These are phyloP conservation scores for Cryptococcus sp. DNA, from an alignment of 1,284 basidiomycete genomes.

Conservation along the genomic window DNA sequence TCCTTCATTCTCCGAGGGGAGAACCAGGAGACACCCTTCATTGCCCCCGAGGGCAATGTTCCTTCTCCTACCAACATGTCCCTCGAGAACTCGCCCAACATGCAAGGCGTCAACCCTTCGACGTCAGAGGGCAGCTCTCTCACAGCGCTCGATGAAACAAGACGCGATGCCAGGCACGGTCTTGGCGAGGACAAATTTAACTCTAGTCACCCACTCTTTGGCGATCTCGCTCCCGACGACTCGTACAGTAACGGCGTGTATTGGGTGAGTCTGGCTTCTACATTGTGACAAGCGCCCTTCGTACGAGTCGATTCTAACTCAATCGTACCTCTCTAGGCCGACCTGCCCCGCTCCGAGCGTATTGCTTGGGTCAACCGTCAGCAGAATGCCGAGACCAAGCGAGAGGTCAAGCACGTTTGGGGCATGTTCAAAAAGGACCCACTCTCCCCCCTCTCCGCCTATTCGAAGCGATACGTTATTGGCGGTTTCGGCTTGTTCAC, in stretches of 20 bases:
- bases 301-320: background rate
- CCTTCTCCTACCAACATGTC: constrained; percentile 18
- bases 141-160: background rate
- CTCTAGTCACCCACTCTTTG: constrained; percentile 45
- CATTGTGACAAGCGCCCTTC: background rate
- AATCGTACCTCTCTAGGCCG: constrained; percentile 31
- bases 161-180: constrained; percentile 3
- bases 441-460: constrained; percentile 53
- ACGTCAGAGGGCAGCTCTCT: background rate
- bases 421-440: constrained; percentile 58
- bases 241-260: constrained; percentile 47
- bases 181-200: constrained; percentile 23
- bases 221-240: constrained; percentile 50
- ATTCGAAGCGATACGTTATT: constrained; percentile 57
- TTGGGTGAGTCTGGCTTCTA: constrained; percentile 40
- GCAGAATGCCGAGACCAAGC: constrained; percentile 52
- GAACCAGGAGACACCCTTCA: constrained; percentile 20
- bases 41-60: constrained; percentile 18
- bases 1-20: constrained; percentile 25
- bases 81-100: constrained; percentile 6
- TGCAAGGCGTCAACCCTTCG: background rate
- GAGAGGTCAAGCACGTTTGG: constrained; percentile 55
- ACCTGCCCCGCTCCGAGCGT: constrained; percentile 43
- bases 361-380: constrained; percentile 54
- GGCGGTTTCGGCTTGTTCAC: constrained; percentile 60